Evolutionary conservation across 257 asterid genomes (phyloP).

Genomic region (Solanum pimpinellifolium): DNA sequence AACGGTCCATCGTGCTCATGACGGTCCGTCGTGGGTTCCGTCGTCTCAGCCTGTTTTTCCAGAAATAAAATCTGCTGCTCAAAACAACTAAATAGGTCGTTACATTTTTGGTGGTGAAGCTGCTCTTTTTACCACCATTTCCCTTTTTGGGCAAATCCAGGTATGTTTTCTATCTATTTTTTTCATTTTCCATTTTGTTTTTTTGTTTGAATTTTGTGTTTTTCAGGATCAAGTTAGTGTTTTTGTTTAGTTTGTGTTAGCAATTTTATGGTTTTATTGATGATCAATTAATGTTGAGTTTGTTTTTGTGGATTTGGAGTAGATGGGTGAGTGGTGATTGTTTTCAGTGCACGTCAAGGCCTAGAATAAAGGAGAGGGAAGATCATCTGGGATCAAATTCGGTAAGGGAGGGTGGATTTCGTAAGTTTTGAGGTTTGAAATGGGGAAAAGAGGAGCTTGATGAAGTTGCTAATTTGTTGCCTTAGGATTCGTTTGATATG

Average conservation of each 20-base stretch:
- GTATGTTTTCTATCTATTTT: not conserved
- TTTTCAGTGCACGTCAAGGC: constrained; percentile 22
- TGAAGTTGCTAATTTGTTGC: constrained; percentile 20
- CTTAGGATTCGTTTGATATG: constrained; percentile 44
- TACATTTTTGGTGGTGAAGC: not conserved
- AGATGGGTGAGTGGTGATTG: not conserved
- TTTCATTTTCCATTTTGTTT: not conserved
- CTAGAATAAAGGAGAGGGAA: constrained; percentile 19
- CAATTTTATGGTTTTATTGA: constrained; percentile 5
- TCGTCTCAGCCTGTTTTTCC: too few species aligned
- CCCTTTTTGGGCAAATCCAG: not conserved
- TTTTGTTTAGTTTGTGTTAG: not conserved
- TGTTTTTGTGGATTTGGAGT: not conserved
- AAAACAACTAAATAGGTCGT: too few species aligned
- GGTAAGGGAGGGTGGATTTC: constrained; percentile 8
- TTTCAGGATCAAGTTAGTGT: not conserved
- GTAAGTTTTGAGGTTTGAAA: not conserved
- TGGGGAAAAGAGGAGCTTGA: not conserved
- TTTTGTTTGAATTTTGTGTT: not conserved
- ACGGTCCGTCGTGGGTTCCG: too few species aligned
- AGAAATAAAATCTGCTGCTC: too few species aligned
- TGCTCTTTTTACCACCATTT: not conserved
- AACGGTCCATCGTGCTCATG: too few species aligned
- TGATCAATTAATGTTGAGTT: not conserved
- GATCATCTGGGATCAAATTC: constrained; percentile 3